A percentile compares a stretch with the other conserved stretches of the same genome.
Conservation (phyloP, 208 protist species). For the Leishmania martiniquensis region DNA sequence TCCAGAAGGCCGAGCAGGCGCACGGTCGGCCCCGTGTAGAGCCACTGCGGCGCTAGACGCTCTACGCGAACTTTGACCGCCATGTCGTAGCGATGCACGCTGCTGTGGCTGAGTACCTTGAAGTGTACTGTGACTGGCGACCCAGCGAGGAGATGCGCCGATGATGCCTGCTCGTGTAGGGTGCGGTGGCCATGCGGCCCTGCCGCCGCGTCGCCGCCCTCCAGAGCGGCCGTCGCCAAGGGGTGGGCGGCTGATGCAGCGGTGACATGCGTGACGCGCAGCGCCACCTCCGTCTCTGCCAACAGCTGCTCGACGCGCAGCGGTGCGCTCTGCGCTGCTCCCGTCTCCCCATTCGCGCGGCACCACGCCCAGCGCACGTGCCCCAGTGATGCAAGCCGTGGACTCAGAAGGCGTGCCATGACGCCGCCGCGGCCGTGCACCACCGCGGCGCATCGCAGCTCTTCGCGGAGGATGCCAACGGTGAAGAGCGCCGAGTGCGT, state of each 20-base stretch:
- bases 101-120: conserved; percentile 37
- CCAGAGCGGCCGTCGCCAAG: background rate
- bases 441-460: conserved; percentile 38
- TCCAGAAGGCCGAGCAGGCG: conserved; percentile 42
- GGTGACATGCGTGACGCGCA: conserved; percentile 19
- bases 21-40: conserved; percentile 72
- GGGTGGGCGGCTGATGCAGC: background rate
- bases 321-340: conserved; percentile 34
- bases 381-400: conserved; percentile 43
- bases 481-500: conserved; percentile 38
- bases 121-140: conserved; percentile 42
- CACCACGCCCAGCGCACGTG: conserved; percentile 59
- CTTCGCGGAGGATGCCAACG: conserved; percentile 33
- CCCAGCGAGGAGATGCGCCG: conserved; percentile 16
- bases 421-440: conserved; percentile 24
- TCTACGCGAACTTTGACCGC: conserved; percentile 72
- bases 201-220: background rate
- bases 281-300: conserved; percentile 35
- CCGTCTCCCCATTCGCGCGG: conserved; percentile 56
- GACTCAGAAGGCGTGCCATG: conserved; percentile 14
- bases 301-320: conserved; percentile 36
- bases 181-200: background rate
- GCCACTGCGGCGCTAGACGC: conserved; percentile 52
- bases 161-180: background rate
- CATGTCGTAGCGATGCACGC: conserved; percentile 37